These are phyloP conservation scores for Trichophyton simii DNA, from an alignment of 2,329 filamentous ascomycete genomes.

Conservation along the genomic window DNA sequence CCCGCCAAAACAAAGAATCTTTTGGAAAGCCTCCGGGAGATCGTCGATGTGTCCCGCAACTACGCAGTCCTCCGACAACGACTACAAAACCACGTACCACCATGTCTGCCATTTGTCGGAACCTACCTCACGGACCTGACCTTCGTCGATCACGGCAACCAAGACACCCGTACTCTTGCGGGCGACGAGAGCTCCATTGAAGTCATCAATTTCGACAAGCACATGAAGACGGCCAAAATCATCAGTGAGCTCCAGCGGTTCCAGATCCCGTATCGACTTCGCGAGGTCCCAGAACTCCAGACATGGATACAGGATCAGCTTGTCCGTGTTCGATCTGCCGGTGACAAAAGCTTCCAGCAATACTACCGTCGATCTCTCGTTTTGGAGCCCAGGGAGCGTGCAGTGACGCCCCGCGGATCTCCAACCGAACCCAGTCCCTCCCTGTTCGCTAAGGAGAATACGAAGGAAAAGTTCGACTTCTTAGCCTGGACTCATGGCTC, in stretches of 20 bases:
- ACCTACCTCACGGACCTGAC: conserved; percentile 94
- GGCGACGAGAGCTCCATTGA: conserved; percentile 52
- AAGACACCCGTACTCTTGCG: conserved; percentile 64
- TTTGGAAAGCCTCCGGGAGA: conserved; percentile 64
- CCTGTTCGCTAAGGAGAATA: conserved; percentile 25
- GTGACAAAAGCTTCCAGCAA: conserved; percentile 50
- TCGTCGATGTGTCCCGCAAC: conserved; percentile 83
- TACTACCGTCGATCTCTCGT: conserved; percentile 75
- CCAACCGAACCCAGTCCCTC: conserved; percentile 19
- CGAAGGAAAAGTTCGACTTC: conserved; percentile 43
- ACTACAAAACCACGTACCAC: conserved; percentile 73
- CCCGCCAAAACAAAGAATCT: conserved; percentile 70
- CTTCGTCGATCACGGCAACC: conserved; percentile 90
- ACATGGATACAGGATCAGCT: conserved; percentile 84
- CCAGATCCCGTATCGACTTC: conserved; percentile 80
- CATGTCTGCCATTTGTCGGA: conserved; percentile 88
- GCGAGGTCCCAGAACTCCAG: conserved; percentile 75
- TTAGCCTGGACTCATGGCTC: conserved; percentile 39
- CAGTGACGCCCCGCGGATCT: conserved; percentile 15
- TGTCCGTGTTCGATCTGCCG: conserved; percentile 54
- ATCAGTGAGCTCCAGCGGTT: conserved; percentile 93
- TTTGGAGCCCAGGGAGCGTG: conserved; percentile 52
- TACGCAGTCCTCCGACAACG: conserved; percentile 74
- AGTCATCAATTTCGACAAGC: conserved; percentile 97
- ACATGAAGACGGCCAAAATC: conserved; percentile 85